phyloP scores from a whole-genome alignment of 2,329 filamentous ascomycete species.

The Fusarium fujikuroi region DNA sequence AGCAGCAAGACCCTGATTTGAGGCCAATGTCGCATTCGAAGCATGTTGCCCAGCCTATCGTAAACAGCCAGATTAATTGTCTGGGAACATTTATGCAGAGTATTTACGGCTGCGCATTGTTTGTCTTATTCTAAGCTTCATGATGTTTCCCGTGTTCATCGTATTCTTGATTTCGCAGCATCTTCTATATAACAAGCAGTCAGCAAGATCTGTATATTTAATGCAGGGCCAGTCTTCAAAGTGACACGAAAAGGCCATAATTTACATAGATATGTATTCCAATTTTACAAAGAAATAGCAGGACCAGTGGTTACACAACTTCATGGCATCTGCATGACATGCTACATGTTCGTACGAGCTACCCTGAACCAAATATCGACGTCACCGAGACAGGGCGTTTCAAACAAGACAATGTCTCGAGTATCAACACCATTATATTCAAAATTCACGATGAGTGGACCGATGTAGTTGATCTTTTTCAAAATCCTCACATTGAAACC shows the following conservation, averaged over 20 bases:
- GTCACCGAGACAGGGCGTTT: slow-evolving; percentile 21
- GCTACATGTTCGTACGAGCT: background rate
- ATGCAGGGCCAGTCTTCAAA: background rate
- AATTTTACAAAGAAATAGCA: background rate
- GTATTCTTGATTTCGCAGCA: rapidly evolving
- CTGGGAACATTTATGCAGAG: too few species aligned
- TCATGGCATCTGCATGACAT: background rate
- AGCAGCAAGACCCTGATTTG: background rate
- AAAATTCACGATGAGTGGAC: background rate
- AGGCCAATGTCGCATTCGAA: background rate
- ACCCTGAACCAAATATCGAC: slow-evolving; percentile 25
- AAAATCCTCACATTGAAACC: background rate
- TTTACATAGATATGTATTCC: background rate
- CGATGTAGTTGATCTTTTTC: background rate
- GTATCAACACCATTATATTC: background rate
- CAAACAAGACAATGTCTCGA: slow-evolving; percentile 5
- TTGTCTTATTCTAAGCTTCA: background rate
- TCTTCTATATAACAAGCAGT: background rate
- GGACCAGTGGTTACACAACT: background rate
- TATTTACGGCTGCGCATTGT: background rate
- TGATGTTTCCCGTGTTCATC: rapidly evolving
- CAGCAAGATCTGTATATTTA: rapidly evolving
- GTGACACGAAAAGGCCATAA: too few species aligned
- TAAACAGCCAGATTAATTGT: background rate
- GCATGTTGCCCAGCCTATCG: background rate